phyloP scores from a whole-genome alignment of 2,329 filamentous ascomycete species.

The Fusarium euwallaceae region DNA sequence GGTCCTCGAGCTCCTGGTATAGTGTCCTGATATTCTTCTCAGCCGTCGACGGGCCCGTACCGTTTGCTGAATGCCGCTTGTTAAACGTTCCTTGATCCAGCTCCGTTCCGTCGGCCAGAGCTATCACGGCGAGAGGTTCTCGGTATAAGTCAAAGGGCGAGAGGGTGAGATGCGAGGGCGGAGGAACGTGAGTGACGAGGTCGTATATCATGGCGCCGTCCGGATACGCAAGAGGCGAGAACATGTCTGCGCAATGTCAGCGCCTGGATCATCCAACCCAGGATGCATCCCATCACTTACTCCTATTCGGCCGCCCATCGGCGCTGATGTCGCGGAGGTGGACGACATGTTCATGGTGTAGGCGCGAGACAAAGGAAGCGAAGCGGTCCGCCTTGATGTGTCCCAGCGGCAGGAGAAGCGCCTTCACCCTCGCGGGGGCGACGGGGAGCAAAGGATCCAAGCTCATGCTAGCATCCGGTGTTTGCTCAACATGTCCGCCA shows the following conservation, averaged over 20 bases:
- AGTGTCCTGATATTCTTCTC: conserved; percentile 71
- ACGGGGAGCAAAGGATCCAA: conserved; percentile 91
- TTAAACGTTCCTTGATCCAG: conserved; percentile 67
- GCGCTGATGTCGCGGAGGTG: conserved; percentile 88
- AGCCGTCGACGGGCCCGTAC: conserved; percentile 61
- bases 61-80: conserved; percentile 67
- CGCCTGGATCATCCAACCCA: conserved; percentile 3
- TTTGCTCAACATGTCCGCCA: conserved; percentile 50
- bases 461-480: conserved; percentile 76
- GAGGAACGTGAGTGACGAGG: conserved; percentile 82
- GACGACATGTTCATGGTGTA: conserved; percentile 85
- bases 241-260: conserved; percentile 77
- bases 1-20: conserved; percentile 76
- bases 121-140: conserved; percentile 86
- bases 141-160: conserved; percentile 92
- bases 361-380: conserved; percentile 79
- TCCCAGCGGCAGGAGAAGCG: conserved; percentile 87
- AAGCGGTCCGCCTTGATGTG: conserved; percentile 88
- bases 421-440: conserved; percentile 91
- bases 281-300: conserved; percentile 61
- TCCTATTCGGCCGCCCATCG: conserved; percentile 86
- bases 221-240: conserved; percentile 90
- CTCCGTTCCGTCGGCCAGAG: conserved; percentile 85
- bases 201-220: conserved; percentile 90
- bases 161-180: conserved; percentile 82